Conservation (phyloP, 2,329 filamentous ascomycete species). For the Dendrostoma leiphaemia region DNA sequence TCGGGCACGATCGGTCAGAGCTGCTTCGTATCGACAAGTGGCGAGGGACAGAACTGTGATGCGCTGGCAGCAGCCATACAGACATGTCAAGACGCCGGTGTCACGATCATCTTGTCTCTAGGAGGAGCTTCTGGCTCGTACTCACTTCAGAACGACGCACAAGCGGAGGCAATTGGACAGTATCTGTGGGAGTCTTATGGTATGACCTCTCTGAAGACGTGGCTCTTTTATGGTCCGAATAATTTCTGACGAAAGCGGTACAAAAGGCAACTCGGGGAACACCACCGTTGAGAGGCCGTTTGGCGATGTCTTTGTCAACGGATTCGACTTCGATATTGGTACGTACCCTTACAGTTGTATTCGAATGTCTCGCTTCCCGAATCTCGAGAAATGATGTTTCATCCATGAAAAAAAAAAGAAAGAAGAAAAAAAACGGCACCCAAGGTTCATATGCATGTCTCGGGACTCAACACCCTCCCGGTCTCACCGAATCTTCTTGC, state of each 20-base stretch:
- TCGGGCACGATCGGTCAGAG: conserved; percentile 38
- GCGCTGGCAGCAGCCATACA: conserved; percentile 38
- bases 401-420: no score
- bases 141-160: conserved; percentile 30
- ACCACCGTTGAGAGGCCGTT: conserved; percentile 34
- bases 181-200: conserved; percentile 46
- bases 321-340: conserved; percentile 41
- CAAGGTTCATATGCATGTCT: neutral
- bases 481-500: neutral
- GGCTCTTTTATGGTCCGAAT: no score
- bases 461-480: neutral
- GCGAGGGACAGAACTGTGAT: conserved; percentile 36
- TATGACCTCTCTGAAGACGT: neutral
- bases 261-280: conserved; percentile 28
- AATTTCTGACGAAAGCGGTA: neutral
- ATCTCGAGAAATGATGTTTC: no score
- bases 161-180: conserved; percentile 39
- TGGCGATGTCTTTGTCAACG: conserved; percentile 41
- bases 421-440: no score
- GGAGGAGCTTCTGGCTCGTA: conserved; percentile 39
- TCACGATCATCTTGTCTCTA: conserved; percentile 44
- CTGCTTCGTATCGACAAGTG: conserved; percentile 32
- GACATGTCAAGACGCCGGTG: conserved; percentile 39
- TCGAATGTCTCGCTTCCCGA: no score
- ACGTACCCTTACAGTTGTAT: neutral